phyloP scores from a whole-genome alignment of 1,139 yeast species.

The Suzukiozyma palmioleophila region DNA sequence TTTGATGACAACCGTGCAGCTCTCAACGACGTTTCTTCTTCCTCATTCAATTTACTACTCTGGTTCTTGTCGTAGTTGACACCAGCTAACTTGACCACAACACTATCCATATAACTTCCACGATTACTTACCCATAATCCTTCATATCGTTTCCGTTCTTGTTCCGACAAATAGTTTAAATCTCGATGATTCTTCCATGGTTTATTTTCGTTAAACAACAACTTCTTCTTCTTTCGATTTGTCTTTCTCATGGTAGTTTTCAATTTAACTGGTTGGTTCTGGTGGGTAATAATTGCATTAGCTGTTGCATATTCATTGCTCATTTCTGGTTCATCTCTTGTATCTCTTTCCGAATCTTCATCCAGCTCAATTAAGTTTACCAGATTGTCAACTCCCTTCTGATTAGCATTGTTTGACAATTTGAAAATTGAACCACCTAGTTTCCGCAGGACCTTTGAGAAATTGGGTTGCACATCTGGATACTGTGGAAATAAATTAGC shows the following conservation, averaged over 20 bases:
- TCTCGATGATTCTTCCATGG: slow-evolving; percentile 92
- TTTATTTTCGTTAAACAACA: slow-evolving; percentile 75
- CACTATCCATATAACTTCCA: slow-evolving; percentile 54
- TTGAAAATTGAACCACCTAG: slow-evolving; percentile 2
- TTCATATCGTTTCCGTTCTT: slow-evolving; percentile 82
- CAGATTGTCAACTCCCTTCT: slow-evolving; percentile 13
- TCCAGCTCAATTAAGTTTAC: slow-evolving; percentile 15
- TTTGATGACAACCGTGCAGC: slow-evolving; percentile 31
- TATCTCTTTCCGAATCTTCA: slow-evolving; percentile 11
- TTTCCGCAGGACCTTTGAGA: neutral
- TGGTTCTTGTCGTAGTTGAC: slow-evolving; percentile 17
- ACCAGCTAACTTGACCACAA: slow-evolving; percentile 32
- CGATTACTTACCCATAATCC: slow-evolving; percentile 90
- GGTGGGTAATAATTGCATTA: slow-evolving; percentile 11
- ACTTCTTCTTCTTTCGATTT: slow-evolving; percentile 38
- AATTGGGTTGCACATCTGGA: slow-evolving; percentile 18
- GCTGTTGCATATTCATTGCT: slow-evolving; percentile 5
- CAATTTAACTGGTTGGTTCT: slow-evolving; percentile 37
- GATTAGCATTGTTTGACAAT: slow-evolving; percentile 14
- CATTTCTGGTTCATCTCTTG: neutral
- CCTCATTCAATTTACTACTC: slow-evolving; percentile 14
- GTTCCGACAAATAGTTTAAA: slow-evolving; percentile 55
- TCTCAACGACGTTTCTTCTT: slow-evolving; percentile 22
- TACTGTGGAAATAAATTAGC: slow-evolving; percentile 22
- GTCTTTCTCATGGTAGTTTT: slow-evolving; percentile 68